Evolutionary conservation across 768 basidiomycete species (phyloP), one percentile per base, ranked within the genome.

Genomic region (Rhizopogon sp.): DNA sequence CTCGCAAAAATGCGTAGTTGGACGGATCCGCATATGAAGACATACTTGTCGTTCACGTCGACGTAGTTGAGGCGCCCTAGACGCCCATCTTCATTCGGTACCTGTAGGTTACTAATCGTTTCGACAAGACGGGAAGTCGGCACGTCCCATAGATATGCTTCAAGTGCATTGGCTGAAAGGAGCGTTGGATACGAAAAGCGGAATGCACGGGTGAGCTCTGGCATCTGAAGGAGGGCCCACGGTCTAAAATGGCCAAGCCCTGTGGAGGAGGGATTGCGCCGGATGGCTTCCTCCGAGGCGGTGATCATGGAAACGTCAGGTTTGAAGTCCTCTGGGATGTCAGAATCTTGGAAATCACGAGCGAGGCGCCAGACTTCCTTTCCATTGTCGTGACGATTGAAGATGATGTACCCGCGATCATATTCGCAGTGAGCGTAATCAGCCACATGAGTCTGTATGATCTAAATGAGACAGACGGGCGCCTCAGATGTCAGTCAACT

Each of bases 301-400:
- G 53, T 51, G 11, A 64, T 43, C 57, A 68, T 64, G 50, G 66
- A 59, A 11, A 63, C 57, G 28, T 73, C 72, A 9, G 77, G 76
- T 41, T 56, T 68, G 6, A 69, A 74, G 5, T 57, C 57, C 13
- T 61, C 61, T 11, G 64, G 61, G 13, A 55, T 49, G 6, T 56
- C 56, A 41, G 61, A 58, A 7, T 52, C 56, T 11, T 68, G 60
- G 28, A 76, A 69, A 39, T 74, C 70, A 3, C 70, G 60, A 6
- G 74, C 62, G 28, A 62, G 76, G 29, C 85, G 74, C 90, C 90
- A 93, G 13, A 90, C 81, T 64, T 93, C 90, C 58, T 85, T 85
- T 58, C 70, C 62, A 8, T 77, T 75, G 29, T 74, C 77, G 20
- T 65, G 43, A 31, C 85, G 79, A 61, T 90, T 85, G 64, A 90